Conservation (phyloP, 2,329 filamentous ascomycete species). For the Fusarium siculi region DNA sequence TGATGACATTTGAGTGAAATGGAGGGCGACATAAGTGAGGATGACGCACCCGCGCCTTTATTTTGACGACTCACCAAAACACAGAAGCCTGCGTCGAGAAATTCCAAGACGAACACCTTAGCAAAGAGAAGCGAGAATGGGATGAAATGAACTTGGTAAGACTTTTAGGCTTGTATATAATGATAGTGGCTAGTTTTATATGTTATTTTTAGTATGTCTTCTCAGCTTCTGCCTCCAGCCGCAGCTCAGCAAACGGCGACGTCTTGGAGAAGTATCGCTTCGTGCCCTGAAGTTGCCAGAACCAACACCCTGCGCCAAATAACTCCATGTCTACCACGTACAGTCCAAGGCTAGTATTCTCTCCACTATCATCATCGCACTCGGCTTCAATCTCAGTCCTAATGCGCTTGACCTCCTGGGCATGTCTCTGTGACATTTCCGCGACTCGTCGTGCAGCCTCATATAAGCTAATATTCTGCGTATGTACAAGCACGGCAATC, state of each 20-base stretch:
- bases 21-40: neutral
- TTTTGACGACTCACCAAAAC: neutral
- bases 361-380: rapidly evolving
- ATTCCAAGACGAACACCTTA: neutral
- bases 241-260: neutral
- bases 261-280: neutral
- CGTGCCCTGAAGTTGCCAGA: neutral
- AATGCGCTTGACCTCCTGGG: rapidly evolving
- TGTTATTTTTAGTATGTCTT: neutral
- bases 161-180: neutral
- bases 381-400: no score
- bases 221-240: neutral
- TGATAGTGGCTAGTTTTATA: rapidly evolving
- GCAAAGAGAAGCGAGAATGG: neutral
- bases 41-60: constrained; percentile 3
- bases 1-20: neutral
- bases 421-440: neutral
- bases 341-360: rapidly evolving
- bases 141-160: neutral
- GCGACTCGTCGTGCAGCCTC: neutral
- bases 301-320: neutral
- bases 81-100: no score
- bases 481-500: rapidly evolving
- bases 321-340: rapidly evolving
- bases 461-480: rapidly evolving